Conservation (phyloP, 257 asterid genomes). For the Nicotiana knightiana region DNA sequence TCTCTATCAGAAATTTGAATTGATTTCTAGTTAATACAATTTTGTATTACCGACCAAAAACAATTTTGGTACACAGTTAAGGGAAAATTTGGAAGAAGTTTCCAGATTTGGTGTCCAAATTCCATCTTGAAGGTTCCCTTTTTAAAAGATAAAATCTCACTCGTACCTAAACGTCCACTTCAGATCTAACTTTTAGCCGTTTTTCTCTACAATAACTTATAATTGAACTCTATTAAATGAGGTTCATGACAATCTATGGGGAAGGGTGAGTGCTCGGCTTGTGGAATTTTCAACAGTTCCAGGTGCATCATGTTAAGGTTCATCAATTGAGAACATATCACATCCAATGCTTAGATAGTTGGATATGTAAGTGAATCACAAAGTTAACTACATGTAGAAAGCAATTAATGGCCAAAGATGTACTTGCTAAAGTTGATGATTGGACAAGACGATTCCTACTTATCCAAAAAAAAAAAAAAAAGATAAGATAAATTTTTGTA, state of each 20-base stretch:
- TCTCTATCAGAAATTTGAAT: not conserved
- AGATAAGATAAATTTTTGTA: not conserved
- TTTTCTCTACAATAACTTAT: not conserved
- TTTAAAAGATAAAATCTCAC: not conserved
- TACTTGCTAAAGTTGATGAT: not conserved
- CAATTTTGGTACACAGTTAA: not conserved
- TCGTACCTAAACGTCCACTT: not conserved
- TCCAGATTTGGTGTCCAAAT: not conserved
- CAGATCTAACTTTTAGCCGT: not conserved
- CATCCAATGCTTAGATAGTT: not conserved
- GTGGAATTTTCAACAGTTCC: not conserved
- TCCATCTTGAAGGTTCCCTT: not conserved
- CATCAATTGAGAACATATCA: not conserved
- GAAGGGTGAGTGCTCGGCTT: not conserved
- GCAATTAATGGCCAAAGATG: not conserved
- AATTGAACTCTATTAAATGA: not conserved
- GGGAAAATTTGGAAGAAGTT: not conserved
- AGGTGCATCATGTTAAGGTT: not conserved
- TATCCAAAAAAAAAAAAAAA: not conserved
- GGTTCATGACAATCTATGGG: not conserved
- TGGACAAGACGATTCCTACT: not conserved
- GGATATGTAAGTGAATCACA: slow-evolving; percentile 3
- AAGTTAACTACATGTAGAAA: not conserved
- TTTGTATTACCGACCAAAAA: not conserved
- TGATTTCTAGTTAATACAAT: not conserved